These are phyloP conservation scores for Microdochium nivale DNA, from an alignment of 2,329 filamentous ascomycete genomes.

Conservation along the genomic window DNA sequence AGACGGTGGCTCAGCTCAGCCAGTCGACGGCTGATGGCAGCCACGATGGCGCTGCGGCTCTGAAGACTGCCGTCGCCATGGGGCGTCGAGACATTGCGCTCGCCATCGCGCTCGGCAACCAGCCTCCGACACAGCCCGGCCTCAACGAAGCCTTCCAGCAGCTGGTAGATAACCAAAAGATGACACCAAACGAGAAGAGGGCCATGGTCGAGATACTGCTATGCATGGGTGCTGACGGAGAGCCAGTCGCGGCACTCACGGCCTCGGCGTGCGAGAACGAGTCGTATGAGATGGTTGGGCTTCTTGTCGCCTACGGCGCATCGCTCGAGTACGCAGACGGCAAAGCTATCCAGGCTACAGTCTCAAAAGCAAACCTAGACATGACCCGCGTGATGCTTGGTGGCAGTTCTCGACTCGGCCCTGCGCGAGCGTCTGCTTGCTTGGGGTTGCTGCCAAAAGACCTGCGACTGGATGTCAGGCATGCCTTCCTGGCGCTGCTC, in stretches of 20 bases:
- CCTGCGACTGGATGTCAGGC: constrained; percentile 33
- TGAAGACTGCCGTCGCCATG: constrained; percentile 38
- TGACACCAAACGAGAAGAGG: constrained; percentile 39
- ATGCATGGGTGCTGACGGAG: constrained; percentile 47
- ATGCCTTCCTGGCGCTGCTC: constrained; percentile 33
- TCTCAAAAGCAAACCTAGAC: constrained; percentile 34
- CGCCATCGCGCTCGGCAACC: constrained; percentile 43
- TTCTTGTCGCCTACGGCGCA: constrained; percentile 45
- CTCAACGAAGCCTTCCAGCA: constrained; percentile 42
- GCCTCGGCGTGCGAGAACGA: constrained; percentile 37
- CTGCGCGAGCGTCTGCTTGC: constrained; percentile 39
- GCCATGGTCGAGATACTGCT: constrained; percentile 46
- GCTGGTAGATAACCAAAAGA: constrained; percentile 34
- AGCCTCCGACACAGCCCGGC: constrained; percentile 37
- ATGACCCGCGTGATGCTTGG: constrained; percentile 38
- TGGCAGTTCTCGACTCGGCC: constrained; percentile 31
- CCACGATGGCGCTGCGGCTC: constrained; percentile 40
- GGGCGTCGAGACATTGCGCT: constrained; percentile 45
- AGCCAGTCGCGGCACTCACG: constrained; percentile 37
- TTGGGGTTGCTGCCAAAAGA: constrained; percentile 39
- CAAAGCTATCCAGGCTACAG: constrained; percentile 36
- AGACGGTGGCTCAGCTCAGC: constrained; percentile 41
- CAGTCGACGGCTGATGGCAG: constrained; percentile 45
- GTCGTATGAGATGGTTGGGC: constrained; percentile 43
- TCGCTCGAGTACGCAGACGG: constrained; percentile 46